Evolutionary conservation across 306 rosid genomes (phyloP), one percentile per base, ranked within the genome.

Genomic region (Cicer bijugum): DNA sequence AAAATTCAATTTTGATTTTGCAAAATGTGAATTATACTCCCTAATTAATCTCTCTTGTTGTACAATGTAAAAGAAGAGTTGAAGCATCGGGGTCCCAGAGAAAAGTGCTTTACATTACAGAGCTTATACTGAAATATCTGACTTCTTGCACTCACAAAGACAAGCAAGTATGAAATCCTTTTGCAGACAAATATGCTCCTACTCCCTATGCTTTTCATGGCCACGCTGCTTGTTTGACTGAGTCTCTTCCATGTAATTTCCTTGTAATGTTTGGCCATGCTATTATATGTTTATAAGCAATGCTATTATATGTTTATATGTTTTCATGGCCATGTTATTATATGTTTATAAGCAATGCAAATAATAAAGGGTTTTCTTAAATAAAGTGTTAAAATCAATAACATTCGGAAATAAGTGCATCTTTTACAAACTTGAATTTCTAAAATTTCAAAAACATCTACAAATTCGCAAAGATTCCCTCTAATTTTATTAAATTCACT

Each of bases 101-200:
- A 14, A 74, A 75, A 68, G 80, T 74, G 67, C 12, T 80, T 58
- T 40, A 59, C 15, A 12, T 19, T 45, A 58, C 12, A 43, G 12
- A 66, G 39, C 38, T 66, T 56, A 59, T 53, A 43, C 68, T 61
- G 47, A 75, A 69, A 81, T 81, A 75, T 69, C 77, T 81, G 84
- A 81, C 74, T 81, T 61, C 10, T 61, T 81, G 84, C 77, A 9
- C 62, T 68, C 77, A 12, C 72, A 81, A 75, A 75, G 84, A 81
- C 77, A 81, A 81, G 65, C 84, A 81, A 58, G 66, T 67, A 59
- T 52, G 77, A 75, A 69, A 61, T 33, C 38, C 84, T 53, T 81
- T 81, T 75, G 73, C 80, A 75, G 84, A 74, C 52, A 63, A 79
- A 65, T 71, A 33, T 72, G 75, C 38, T 40, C 16, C 20, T 48